Evolutionary conservation across 768 basidiomycete genomes (phyloP).

Genomic region (Phallus indusiatus): DNA sequence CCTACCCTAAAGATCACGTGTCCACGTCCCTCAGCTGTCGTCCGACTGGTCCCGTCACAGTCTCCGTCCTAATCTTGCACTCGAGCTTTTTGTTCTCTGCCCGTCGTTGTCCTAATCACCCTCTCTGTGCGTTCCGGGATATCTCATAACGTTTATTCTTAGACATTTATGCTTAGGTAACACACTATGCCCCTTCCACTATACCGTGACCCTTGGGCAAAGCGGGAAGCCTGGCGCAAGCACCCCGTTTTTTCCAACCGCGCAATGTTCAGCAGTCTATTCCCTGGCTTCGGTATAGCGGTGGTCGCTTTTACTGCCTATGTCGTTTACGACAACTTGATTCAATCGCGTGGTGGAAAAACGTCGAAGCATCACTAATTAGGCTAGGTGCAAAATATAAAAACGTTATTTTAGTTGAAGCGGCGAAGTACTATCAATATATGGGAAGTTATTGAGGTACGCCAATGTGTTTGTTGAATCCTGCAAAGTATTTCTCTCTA

Average conservation of each 20-base stretch:
- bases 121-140: not conserved
- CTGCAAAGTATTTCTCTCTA: conserved; percentile 77
- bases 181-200: conserved; percentile 53
- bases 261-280: conserved; percentile 81
- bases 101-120: not conserved
- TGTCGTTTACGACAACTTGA: conserved; percentile 74
- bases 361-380: conserved; percentile 1
- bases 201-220: conserved; percentile 92
- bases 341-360: conserved; percentile 21
- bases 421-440: not conserved
- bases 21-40: not conserved
- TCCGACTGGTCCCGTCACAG: no score
- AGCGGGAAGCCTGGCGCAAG: conserved; percentile 86
- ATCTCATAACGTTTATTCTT: conserved; percentile 6
- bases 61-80: no score
- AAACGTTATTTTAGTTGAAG: no score
- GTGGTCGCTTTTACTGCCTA: conserved; percentile 88
- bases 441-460: not conserved
- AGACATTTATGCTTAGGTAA: conserved; percentile 8
- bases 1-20: conserved; percentile 52
- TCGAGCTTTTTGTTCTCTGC: not conserved
- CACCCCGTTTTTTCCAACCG: conserved; percentile 81
- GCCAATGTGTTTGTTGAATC: conserved; percentile 49
- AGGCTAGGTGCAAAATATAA: no score
- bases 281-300: conserved; percentile 93